Evolutionary conservation across 2,329 filamentous ascomycete genomes (phyloP), one percentile per base, ranked within the genome.

Genomic region (Penicillium sp.): DNA sequence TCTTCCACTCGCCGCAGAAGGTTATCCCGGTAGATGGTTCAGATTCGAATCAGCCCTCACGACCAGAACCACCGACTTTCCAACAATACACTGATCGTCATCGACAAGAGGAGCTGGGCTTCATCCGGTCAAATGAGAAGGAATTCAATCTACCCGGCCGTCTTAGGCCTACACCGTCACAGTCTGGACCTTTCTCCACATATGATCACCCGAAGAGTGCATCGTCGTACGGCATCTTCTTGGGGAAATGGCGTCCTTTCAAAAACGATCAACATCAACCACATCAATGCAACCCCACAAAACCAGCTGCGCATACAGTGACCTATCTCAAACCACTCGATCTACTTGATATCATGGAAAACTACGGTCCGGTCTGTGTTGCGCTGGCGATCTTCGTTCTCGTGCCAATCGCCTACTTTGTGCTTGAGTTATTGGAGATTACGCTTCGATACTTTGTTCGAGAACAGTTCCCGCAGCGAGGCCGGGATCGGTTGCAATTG

Each of bases 341-440:
- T 14, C 2, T 60, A 1, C 26, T 59, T 18, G 55, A 60, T 9
- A 8, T 60, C n/a, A n/a, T 62, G n/a, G 52, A 59, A 11, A 29
- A 41, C 26, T 64, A 72, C 54, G 61, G 61, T 2, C 64, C 62
- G 1, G 61, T 64, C 40, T 58, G 64, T 14, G 50, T 66, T 25
- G 61, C 51, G 0, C 27, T 67, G 6, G 52, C 51, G 6, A 54
- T 67, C 8, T 67, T 67, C 20, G 44, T 67, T 0, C 57, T 67
- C 2, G 49, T 63, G 4, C 64, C 65, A 1, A 53, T 64, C 22
- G 51, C 64, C 2, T 61, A 66, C 26, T 51, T 62, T 20, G 26
- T 66, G 0, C 56, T 66, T 3, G 61, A 63, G 18, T 26, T 62
- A 23, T 18, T 64, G 2, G 64, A 65, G 26, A 23, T 54, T 2